Conservation (phyloP, 192 early-diverging fungal species). For the Coemansia sp. region DNA sequence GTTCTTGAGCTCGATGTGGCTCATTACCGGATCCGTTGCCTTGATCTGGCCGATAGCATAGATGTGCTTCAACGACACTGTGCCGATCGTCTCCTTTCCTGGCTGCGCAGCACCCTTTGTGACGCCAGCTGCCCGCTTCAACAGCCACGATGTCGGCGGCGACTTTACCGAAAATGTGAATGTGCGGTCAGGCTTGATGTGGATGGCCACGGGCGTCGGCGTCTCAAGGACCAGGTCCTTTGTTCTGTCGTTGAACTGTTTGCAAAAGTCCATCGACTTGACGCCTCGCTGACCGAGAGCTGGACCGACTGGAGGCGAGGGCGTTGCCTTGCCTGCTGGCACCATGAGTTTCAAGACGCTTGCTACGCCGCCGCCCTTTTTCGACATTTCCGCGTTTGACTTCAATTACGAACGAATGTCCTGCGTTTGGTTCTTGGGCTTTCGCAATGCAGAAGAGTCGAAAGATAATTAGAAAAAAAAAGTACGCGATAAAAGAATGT, state of each 20-base stretch:
- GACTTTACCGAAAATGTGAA: slow-evolving; percentile 87
- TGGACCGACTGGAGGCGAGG: slow-evolving; percentile 90
- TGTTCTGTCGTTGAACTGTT: slow-evolving; percentile 95
- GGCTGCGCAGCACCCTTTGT: slow-evolving; percentile 82
- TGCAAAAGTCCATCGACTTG: slow-evolving; percentile 98
- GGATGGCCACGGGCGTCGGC: slow-evolving; percentile 81
- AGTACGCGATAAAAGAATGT: background rate
- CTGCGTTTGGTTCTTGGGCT: no score
- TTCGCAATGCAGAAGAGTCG: background rate
- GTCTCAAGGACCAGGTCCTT: slow-evolving; percentile 77
- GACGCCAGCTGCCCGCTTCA: slow-evolving; percentile 83
- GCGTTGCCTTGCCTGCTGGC: slow-evolving; percentile 91
- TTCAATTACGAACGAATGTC: background rate
- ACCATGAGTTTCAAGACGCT: slow-evolving; percentile 71
- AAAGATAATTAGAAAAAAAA: no score
- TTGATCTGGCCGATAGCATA: slow-evolving; percentile 95
- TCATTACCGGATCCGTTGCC: slow-evolving; percentile 73
- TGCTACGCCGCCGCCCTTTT: slow-evolving; percentile 47
- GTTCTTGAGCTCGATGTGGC: slow-evolving; percentile 64
- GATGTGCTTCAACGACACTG: slow-evolving; percentile 86
- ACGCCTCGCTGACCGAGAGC: slow-evolving; percentile 95
- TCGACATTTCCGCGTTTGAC: slow-evolving; percentile 32
- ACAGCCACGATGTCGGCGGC: slow-evolving; percentile 85
- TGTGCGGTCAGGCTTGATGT: slow-evolving; percentile 85
- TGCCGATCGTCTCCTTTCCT: slow-evolving; percentile 72